These are phyloP conservation scores for Neocatenulostroma microsporum DNA, from an alignment of 2,329 filamentous ascomycete species.

Conservation along the genomic window DNA sequence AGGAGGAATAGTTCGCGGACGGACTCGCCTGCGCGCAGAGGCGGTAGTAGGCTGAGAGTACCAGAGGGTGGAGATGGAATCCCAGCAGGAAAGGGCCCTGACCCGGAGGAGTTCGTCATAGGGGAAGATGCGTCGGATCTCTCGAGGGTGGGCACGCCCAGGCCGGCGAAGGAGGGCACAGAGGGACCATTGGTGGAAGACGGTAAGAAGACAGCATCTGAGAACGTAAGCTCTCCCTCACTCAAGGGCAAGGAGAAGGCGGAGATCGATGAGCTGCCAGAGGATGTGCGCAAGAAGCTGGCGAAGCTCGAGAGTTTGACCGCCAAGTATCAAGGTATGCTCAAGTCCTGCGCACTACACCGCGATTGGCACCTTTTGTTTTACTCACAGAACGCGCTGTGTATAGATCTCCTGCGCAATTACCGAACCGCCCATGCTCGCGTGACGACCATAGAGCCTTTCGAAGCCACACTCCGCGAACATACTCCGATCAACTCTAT, in stretches of 20 bases:
- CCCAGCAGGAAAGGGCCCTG: conserved; percentile 47
- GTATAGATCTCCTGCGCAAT: conserved; percentile 74
- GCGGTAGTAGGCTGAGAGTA: conserved; percentile 18
- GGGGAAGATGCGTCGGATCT: conserved; percentile 66
- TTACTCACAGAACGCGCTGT: conserved; percentile 20
- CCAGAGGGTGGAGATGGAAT: conserved; percentile 15
- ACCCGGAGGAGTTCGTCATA: conserved; percentile 81
- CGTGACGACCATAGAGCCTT: conserved; percentile 80
- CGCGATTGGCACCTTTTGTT: conserved; percentile 22
- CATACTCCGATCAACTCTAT: conserved; percentile 89
- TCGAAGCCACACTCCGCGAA: conserved; percentile 83
- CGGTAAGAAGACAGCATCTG: conserved; percentile 14
- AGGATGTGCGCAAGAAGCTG: conserved; percentile 67
- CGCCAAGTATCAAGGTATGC: conserved; percentile 70
- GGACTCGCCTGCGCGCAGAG: conserved; percentile 23
- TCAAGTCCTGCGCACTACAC: conserved; percentile 12
- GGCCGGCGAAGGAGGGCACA: conserved; percentile 36
- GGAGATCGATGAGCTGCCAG: conserved; percentile 53
- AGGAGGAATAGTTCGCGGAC: conserved; percentile 37
- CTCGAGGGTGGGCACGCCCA: conserved; percentile 55
- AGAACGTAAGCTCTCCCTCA: conserved; percentile 9
- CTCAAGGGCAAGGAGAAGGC: conserved; percentile 22
- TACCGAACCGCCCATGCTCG: conserved; percentile 87
- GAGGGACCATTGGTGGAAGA: conserved; percentile 26
- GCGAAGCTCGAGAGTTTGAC: conserved; percentile 87